These are phyloP conservation scores for Pseudopediastrum boryanum DNA, from an alignment of 139 green algal genomes.

Conservation along the genomic window DNA sequence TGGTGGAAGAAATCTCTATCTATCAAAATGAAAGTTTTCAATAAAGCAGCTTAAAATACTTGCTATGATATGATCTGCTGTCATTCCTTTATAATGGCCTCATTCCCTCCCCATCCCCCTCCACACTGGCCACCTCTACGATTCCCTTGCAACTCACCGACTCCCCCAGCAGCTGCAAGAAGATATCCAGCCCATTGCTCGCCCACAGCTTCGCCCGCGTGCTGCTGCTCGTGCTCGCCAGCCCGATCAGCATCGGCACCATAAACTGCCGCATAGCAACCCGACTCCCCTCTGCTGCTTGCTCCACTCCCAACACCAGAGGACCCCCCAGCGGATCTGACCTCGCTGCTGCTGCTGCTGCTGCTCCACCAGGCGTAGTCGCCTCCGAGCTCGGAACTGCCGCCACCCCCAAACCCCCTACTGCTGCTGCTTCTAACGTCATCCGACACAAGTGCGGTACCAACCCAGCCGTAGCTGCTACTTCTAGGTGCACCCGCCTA, in stretches of 20 bases:
- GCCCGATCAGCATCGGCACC: conserved; percentile 70
- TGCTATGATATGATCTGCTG: too few species aligned
- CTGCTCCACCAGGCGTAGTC: neutral
- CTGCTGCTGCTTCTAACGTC: conserved; percentile 22
- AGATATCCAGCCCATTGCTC: conserved; percentile 64
- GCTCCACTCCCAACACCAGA: neutral
- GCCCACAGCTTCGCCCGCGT: conserved; percentile 66
- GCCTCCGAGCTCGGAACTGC: neutral
- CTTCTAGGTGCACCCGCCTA: conserved; percentile 57
- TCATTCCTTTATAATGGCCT: too few species aligned
- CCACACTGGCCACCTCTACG: too few species aligned
- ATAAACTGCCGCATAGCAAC: conserved; percentile 47
- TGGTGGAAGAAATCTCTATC: too few species aligned
- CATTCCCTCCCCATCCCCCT: too few species aligned
- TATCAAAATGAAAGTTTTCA: too few species aligned
- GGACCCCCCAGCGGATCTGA: conserved; percentile 9
- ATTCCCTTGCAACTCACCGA: too few species aligned
- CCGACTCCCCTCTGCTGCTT: conserved; percentile 26
- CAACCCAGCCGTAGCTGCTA: conserved; percentile 61
- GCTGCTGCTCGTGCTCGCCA: conserved; percentile 61
- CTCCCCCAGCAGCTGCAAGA: conserved; percentile 71
- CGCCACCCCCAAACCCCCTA: neutral
- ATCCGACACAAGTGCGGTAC: conserved; percentile 63
- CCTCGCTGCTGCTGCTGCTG: conserved; percentile 27
- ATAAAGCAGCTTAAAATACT: too few species aligned